Conservation (phyloP, 148 eudicot species). For the Vaccinium corymbosum region DNA sequence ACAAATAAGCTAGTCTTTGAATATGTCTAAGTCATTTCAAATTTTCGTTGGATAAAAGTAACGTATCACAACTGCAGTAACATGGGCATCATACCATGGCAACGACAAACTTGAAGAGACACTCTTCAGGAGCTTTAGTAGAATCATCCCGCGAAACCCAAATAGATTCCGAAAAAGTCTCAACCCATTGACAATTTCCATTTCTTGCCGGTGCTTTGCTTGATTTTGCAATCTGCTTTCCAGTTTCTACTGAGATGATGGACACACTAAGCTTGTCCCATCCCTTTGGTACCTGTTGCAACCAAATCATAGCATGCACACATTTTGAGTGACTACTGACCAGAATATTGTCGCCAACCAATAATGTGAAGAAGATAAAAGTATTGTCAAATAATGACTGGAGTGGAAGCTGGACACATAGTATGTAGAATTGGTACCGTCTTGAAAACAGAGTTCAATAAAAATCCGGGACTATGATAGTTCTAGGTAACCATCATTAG, state of each 20-base stretch:
- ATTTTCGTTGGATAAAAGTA: neutral
- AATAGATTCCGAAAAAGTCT: conserved; percentile 48
- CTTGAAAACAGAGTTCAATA: neutral
- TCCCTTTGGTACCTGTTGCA: conserved; percentile 71
- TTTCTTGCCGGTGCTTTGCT: conserved; percentile 50
- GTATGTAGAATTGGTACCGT: neutral
- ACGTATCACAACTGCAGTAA: neutral
- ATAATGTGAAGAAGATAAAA: too few species aligned
- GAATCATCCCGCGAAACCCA: conserved; percentile 40
- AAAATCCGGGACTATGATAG: conserved; percentile 1
- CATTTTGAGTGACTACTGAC: neutral
- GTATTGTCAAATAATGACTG: neutral
- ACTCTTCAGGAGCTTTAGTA: conserved; percentile 36
- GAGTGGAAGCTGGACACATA: neutral
- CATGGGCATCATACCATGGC: conserved; percentile 43
- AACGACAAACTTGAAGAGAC: conserved; percentile 50
- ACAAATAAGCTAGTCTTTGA: conserved; percentile 10
- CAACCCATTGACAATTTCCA: conserved; percentile 72
- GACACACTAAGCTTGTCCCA: conserved; percentile 73
- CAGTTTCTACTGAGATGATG: conserved; percentile 52
- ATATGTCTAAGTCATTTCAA: neutral
- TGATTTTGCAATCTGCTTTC: conserved; percentile 52
- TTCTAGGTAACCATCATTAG: neutral
- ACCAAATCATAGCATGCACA: neutral
- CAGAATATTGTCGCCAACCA: neutral